These are phyloP conservation scores for Stereocaulon alpinum DNA, from an alignment of 495 filamentous ascomycete genomes.

Conservation along the genomic window DNA sequence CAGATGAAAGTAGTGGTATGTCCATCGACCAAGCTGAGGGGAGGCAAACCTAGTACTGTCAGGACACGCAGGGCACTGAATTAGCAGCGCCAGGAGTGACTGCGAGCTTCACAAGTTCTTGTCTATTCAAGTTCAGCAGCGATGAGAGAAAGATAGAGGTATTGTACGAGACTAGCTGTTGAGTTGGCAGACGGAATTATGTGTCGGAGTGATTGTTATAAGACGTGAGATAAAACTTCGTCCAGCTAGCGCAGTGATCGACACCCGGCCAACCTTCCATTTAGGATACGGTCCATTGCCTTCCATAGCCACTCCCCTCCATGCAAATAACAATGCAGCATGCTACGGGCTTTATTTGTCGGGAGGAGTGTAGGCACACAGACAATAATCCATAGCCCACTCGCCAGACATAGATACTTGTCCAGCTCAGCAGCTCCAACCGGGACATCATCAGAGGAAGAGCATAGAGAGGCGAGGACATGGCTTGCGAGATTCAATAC, in stretches of 20 bases:
- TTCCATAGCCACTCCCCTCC: background rate
- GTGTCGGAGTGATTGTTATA: no score
- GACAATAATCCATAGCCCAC: background rate
- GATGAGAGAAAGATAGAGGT: background rate
- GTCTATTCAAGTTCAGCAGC: background rate
- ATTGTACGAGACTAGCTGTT: background rate
- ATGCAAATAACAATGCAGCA: constrained; percentile 1
- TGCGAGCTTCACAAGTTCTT: background rate
- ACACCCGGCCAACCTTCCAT: background rate
- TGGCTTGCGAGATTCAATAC: constrained; percentile 62
- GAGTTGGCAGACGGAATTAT: no score
- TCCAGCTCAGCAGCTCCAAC: background rate
- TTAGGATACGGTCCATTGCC: background rate
- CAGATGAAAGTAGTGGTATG: background rate
- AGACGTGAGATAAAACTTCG: background rate
- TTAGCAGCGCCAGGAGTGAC: background rate
- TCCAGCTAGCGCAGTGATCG: background rate
- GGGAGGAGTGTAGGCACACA: background rate
- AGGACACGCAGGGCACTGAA: background rate
- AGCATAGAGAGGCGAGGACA: constrained; percentile 57
- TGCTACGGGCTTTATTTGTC: background rate
- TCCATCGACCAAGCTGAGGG: constrained; percentile 1
- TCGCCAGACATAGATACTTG: background rate
- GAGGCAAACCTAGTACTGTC: background rate
- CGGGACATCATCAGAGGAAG: constrained; percentile 31